phyloP scores from a whole-genome alignment of 768 basidiomycete species.

The Dioszegia hungarica region DNA sequence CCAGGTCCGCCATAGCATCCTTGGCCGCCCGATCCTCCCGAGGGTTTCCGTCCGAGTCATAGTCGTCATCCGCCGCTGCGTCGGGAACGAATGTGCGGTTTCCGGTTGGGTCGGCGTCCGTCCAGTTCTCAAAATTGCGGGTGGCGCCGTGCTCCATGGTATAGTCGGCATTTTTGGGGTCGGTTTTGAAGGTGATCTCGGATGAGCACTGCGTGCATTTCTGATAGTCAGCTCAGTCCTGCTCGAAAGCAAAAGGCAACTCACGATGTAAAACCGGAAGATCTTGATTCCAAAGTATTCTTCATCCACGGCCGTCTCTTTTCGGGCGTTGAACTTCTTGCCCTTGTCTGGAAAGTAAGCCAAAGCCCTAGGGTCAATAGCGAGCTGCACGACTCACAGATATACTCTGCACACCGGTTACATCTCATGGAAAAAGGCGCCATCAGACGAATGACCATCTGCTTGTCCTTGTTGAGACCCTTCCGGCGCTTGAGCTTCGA shows the following conservation, averaged over 20 bases:
- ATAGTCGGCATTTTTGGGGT: conserved; percentile 63
- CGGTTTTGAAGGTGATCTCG: conserved; percentile 99
- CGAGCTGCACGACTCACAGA: conserved; percentile 55
- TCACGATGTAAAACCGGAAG: conserved; percentile 47
- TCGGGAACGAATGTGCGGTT: conserved; percentile 37
- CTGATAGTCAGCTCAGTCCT: conserved; percentile 14
- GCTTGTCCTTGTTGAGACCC: conserved; percentile 77
- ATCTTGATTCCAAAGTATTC: conserved; percentile 96
- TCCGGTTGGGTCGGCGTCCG: conserved; percentile 59
- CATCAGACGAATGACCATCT: conserved; percentile 98
- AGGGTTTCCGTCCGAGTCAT: conserved; percentile 44
- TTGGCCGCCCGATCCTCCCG: conserved; percentile 64
- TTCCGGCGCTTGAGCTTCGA: conserved; percentile 88
- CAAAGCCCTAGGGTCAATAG: neutral
- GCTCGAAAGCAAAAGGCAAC: neutral
- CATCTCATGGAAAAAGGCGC: conserved; percentile 92
- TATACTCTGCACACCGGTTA: conserved; percentile 93
- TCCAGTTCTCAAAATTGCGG: conserved; percentile 96
- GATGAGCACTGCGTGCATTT: conserved; percentile 88
- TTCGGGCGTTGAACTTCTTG: conserved; percentile 98
- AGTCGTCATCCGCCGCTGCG: conserved; percentile 48
- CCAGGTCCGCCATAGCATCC: conserved; percentile 94
- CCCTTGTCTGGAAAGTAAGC: conserved; percentile 67
- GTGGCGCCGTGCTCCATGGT: conserved; percentile 91
- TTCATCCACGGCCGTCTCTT: conserved; percentile 95